These are phyloP conservation scores for Helicocarpus griseus DNA, from an alignment of 2,329 filamentous ascomycete species.

Conservation along the genomic window DNA sequence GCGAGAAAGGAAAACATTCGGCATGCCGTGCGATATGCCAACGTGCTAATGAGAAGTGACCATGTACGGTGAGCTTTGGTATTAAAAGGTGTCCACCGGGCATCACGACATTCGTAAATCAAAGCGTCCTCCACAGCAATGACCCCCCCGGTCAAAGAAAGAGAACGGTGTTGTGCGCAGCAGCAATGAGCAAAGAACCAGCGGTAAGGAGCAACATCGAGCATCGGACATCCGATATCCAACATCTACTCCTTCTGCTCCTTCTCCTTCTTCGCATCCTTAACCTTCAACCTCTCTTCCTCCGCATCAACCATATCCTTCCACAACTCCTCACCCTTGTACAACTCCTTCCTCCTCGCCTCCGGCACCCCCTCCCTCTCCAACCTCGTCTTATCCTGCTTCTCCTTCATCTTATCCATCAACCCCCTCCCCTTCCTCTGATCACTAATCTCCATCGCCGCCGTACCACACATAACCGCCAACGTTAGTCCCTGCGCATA, in stretches of 20 bases:
- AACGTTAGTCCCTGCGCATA: slow-evolving; percentile 87
- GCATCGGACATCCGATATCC: background rate
- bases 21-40: no score
- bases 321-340: slow-evolving; percentile 88
- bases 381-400: slow-evolving; percentile 70
- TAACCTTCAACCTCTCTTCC: slow-evolving; percentile 34
- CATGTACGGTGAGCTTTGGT: no score
- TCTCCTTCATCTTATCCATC: slow-evolving; percentile 30
- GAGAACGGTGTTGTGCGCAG: no score
- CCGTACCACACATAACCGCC: slow-evolving; percentile 70
- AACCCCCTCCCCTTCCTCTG: slow-evolving; percentile 56
- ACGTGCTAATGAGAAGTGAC: no score
- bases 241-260: background rate
- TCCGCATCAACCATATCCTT: slow-evolving; percentile 46
- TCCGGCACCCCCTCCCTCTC: slow-evolving; percentile 79
- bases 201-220: background rate
- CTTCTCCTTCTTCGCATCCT: slow-evolving; percentile 14
- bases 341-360: slow-evolving; percentile 72
- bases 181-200: background rate
- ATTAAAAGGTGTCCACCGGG: no score
- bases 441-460: slow-evolving; percentile 73
- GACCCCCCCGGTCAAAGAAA: no score
- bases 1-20: no score
- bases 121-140: no score
- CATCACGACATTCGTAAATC: no score